Evolutionary conservation across 345 rosid genomes (phyloP).

Genomic region (Eucalyptus dawsonii): DNA sequence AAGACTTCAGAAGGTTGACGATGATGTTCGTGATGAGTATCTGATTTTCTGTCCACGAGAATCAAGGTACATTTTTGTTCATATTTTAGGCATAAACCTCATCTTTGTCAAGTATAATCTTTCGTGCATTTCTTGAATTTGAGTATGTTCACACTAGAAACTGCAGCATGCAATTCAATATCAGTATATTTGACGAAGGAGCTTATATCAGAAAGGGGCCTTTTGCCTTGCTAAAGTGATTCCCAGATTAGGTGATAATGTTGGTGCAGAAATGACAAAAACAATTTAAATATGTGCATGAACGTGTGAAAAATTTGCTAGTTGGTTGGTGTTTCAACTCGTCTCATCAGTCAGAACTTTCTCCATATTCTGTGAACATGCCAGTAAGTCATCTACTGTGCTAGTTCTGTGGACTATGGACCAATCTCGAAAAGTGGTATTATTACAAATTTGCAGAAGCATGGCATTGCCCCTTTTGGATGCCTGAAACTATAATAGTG

Average conservation of each 20-base stretch:
- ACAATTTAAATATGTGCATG: neutral
- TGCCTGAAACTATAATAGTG: neutral
- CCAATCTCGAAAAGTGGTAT: neutral
- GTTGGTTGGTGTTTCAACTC: neutral
- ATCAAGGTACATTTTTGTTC: constrained; percentile 31
- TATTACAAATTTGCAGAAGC: neutral
- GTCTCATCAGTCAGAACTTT: neutral
- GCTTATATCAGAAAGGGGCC: neutral
- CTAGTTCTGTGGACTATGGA: neutral
- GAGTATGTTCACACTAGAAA: neutral
- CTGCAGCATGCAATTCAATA: neutral
- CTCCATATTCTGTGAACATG: neutral
- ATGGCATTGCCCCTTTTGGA: neutral
- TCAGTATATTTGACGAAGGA: neutral
- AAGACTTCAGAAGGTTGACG: constrained; percentile 77
- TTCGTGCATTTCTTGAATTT: neutral
- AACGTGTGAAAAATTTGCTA: neutral
- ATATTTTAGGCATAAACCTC: neutral
- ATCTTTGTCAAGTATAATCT: neutral
- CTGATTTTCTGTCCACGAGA: constrained; percentile 64
- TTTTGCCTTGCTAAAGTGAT: neutral
- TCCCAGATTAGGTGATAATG: neutral
- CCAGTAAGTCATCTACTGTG: neutral
- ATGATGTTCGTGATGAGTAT: constrained; percentile 80
- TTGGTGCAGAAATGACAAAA: neutral